Evolutionary conservation across 2,329 filamentous ascomycete species (phyloP), one percentile per base, ranked within the genome.

Genomic region (Chaetomium olivaceum): DNA sequence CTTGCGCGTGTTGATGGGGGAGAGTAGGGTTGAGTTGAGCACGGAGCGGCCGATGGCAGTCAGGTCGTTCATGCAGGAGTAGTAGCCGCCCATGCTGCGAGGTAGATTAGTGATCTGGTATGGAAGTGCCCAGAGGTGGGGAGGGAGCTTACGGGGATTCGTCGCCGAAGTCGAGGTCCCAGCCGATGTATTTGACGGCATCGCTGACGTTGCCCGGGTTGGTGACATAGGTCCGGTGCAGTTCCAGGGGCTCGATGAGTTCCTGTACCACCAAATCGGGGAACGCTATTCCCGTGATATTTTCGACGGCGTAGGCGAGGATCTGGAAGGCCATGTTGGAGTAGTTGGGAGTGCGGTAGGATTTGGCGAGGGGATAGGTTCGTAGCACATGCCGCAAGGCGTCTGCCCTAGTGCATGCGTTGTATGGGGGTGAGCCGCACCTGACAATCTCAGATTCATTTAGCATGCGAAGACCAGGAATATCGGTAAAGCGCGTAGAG

Each of bases 271-370:
- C 69, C 1, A 75, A 63, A 5, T 65, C 62, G 6, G 63, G 43
- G 51, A 76, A 73, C 3, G 70, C 46, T 12, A 67, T 70, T 4
- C 75, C 74, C 0, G 76, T 79, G 61, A 80, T 78, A 31, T 71
- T 73, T 67, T 79, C 75, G 19, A 77, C 70, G 7, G 75, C 77
- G 60, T 77, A 79, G 9, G 71, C 71, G 9, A 79, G 71, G 21
- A 79, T 70, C 59, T 73, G 71, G 61, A 72, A 79, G 2, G 73
- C 77, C 3, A 74, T 64, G 66, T 80, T 79, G 55, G 74, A 65
- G 31, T 70, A 70, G 57, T 72, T 72, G 2, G 77, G 76, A 1
- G 73, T 72, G 31, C 70, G 66, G 25, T 70, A 74, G 3, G 74
- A 43, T 19, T 6, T 9, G 14, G 27, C 33, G 4, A 57, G 12